phyloP scores from a whole-genome alignment of 257 asterid genomes.

The Capsicum baccatum region DNA sequence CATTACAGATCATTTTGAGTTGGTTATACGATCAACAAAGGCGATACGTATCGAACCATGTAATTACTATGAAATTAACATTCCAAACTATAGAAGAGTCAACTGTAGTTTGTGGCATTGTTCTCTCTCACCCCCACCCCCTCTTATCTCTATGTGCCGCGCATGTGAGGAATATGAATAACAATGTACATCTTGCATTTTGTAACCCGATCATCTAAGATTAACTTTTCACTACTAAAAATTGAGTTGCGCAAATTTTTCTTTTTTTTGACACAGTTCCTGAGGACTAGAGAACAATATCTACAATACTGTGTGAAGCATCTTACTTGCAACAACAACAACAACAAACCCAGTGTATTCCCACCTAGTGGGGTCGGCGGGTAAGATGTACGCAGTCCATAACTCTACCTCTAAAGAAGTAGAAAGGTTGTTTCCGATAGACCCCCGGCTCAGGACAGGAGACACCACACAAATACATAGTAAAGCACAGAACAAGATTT shows the following conservation, averaged over 20 bases:
- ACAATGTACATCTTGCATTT: not conserved
- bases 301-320: not conserved
- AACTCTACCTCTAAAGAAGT: too few relatives aligned
- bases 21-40: not conserved
- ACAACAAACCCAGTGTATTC: too few relatives aligned
- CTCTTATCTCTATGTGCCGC: not conserved
- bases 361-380: too few relatives aligned
- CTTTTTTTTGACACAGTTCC: not conserved
- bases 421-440: too few relatives aligned
- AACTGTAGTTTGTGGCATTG: not conserved
- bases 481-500: too few relatives aligned
- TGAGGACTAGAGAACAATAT: not conserved
- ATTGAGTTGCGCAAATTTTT: not conserved
- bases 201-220: not conserved
- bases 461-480: too few relatives aligned
- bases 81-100: not conserved
- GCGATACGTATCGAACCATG: not conserved
- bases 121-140: not conserved
- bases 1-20: slow-evolving; percentile 15
- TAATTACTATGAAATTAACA: not conserved
- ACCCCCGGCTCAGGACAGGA: too few relatives aligned
- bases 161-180: not conserved
- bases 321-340: not conserved
- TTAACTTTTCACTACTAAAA: not conserved
- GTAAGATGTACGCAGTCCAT: too few relatives aligned